Percentiles rank a stretch among this genome's conserved stretches.
Conservation (phyloP, 2,329 filamentous ascomycete species). For the Claviceps maximensis region DNA sequence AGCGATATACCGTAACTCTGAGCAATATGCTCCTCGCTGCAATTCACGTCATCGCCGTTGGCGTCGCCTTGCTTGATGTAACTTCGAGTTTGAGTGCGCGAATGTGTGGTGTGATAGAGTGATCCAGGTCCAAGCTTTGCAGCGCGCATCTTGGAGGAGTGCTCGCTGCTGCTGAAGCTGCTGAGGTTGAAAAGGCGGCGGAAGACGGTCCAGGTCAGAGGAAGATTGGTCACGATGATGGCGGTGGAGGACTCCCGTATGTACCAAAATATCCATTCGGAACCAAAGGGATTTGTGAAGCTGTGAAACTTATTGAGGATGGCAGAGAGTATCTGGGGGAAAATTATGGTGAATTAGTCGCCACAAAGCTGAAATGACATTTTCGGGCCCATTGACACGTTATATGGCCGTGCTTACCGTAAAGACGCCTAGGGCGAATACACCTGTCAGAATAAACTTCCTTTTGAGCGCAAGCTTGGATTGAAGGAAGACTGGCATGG, state of each 20-base stretch:
- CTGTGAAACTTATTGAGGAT: conserved; percentile 33
- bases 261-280: conserved; percentile 30
- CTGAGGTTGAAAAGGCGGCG: conserved; percentile 22
- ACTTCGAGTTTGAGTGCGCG: background rate
- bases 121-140: background rate
- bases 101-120: conserved; percentile 9
- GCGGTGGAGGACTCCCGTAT: conserved; percentile 32
- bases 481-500: conserved; percentile 38
- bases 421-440: conserved; percentile 33
- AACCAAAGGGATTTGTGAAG: conserved; percentile 24
- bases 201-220: conserved; percentile 29
- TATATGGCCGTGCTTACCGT: conserved; percentile 22
- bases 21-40: conserved; percentile 26
- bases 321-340: conserved; percentile 31
- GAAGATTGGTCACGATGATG: conserved; percentile 30
- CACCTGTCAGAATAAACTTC: conserved; percentile 35
- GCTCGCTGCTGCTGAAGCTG: conserved; percentile 11
- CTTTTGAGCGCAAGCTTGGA: conserved; percentile 36
- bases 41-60: conserved; percentile 13
- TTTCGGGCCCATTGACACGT: background rate
- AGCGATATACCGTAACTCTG: conserved; percentile 18
- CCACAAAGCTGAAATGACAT: background rate
- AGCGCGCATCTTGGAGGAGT: conserved; percentile 8
- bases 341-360: background rate
- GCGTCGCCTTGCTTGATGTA: conserved; percentile 2